Conservation (phyloP, 2,329 filamentous ascomycete species). For the Fusarium sp. region DNA sequence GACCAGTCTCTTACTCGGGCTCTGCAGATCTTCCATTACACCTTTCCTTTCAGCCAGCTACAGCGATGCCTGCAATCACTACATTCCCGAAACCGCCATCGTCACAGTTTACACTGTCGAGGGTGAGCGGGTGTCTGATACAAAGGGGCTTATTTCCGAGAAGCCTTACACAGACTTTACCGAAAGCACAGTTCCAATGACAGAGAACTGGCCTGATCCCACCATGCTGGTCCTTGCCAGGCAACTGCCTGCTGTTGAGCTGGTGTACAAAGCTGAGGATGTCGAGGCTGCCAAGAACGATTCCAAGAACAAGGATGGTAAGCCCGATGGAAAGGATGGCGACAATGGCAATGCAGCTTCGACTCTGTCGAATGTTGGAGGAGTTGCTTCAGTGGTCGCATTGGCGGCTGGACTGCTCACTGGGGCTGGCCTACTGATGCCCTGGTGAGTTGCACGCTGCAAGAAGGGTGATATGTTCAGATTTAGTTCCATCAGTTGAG, state of each 20-base stretch:
- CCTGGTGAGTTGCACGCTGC: constrained; percentile 19
- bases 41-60: constrained; percentile 8
- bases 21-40: constrained; percentile 28
- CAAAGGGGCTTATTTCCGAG: constrained; percentile 9
- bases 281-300: constrained; percentile 8
- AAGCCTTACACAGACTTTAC: background rate
- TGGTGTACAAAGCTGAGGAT: constrained; percentile 37
- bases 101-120: constrained; percentile 25
- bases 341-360: constrained; percentile 7
- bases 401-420: constrained; percentile 21
- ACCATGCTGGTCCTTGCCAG: constrained; percentile 1
- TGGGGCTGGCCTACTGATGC: constrained; percentile 29
- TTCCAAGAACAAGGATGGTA: background rate
- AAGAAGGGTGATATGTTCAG: background rate
- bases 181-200: background rate
- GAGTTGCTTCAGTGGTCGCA: background rate
- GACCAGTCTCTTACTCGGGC: background rate
- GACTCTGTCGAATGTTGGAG: background rate
- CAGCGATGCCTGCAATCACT: background rate
- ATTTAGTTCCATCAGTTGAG: no score
- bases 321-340: background rate
- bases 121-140: constrained; percentile 11
- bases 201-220: background rate
- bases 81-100: background rate
- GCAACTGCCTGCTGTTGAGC: constrained; percentile 24